Evolutionary conservation across 805 yeast genomes (phyloP), one percentile per base, ranked within the genome.

Genomic region (Saturnispora galanensis): DNA sequence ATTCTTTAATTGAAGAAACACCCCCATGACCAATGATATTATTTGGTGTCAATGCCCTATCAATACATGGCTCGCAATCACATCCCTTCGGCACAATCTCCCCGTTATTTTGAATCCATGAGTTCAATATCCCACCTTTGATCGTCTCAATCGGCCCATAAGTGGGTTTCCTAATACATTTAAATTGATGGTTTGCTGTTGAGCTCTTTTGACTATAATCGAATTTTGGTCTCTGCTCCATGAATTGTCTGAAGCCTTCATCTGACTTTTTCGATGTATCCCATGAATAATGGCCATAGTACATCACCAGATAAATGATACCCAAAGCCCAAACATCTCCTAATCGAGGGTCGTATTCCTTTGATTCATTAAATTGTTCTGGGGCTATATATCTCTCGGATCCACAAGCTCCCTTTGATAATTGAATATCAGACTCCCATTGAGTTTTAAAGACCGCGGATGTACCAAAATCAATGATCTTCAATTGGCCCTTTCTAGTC

Each of bases 271-370:
- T 61, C 7, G 69, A 66, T 10, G 52, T 48, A 41, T 63, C 65
- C 69, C 69, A 65, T 10, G 58, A 58, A 47, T 63, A 65, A 35
- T 56, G 58, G 35, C 69, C 70, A 44, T 60, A 59, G 40, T 53
- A 44, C 89, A 81, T 81, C 10, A 80, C 81, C 68, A 81, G 68
- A 60, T 81, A 82, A 26, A 82, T 73, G 2, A 89, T 74, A 33
- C 96, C 97, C 39, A 81, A 63, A 2, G 96, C 84, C 97, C 97
- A 89, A 45, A 84, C 76, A 60, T 89, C 97, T 38, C 84, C 89
- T 26, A 78, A 69, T 42, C 88, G 65, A 10, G 95, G 86, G 52
- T 86, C 95, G 56, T 83, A 84, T 40, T 67, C 66, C 38, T 67
- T 70, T 38, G 71, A 69, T 5, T 65, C 60, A 15, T 58, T 57